phyloP scores from a whole-genome alignment of 371 early-diverging fungal genomes.

The Aphelidium insulamus region DNA sequence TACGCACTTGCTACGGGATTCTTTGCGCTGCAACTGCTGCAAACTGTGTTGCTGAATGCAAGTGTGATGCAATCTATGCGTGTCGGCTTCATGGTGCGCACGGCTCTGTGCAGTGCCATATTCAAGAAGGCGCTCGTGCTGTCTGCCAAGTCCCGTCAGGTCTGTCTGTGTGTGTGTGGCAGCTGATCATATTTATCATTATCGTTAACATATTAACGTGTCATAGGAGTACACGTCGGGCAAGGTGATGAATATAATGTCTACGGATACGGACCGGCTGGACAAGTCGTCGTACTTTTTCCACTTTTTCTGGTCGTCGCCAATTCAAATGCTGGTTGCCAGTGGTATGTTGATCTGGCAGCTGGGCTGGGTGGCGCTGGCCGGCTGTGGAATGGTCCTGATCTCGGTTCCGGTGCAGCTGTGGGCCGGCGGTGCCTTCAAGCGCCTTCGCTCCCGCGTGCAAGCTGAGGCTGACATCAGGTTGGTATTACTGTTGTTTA shows the following conservation, averaged over 20 bases:
- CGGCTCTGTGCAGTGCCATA: conserved; percentile 24
- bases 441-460: no score
- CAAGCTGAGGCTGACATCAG: no score
- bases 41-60: no score
- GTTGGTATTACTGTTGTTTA: no score
- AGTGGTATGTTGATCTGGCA: conserved; percentile 31
- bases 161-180: no score
- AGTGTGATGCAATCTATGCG: no score
- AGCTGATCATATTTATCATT: no score
- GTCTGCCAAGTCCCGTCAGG: conserved; percentile 16
- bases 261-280: conserved; percentile 53
- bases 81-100: conserved; percentile 18
- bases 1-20: no score
- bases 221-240: conserved; percentile 24
- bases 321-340: conserved; percentile 30
- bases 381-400: conserved; percentile 18
- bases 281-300: conserved; percentile 26
- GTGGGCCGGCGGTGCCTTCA: no score
- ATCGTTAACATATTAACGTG: no score
- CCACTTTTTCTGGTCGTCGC: conserved; percentile 21
- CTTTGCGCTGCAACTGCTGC: no score
- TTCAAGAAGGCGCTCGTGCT: conserved; percentile 32
- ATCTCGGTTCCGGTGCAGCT: background rate
- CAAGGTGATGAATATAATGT: conserved; percentile 58
- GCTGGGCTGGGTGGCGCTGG: conserved; percentile 36